These are phyloP conservation scores for Penicillium sp. DNA, from an alignment of 2,329 filamentous ascomycete genomes.

Conservation along the genomic window DNA sequence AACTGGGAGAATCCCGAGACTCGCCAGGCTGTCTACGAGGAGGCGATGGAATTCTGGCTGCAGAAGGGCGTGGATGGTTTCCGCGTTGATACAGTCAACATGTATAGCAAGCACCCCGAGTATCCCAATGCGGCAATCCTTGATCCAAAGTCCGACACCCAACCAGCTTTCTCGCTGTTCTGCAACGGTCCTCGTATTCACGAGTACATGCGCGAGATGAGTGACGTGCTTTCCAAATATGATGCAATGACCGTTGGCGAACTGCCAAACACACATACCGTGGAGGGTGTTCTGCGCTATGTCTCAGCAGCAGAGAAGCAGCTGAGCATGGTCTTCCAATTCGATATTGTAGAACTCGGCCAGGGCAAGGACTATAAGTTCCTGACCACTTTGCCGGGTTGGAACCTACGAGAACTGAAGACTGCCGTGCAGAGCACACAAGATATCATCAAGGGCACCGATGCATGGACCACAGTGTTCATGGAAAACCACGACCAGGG, in stretches of 20 bases:
- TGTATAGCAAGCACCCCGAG: conserved; percentile 52
- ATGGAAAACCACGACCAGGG: conserved; percentile 64
- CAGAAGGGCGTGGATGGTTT: conserved; percentile 67
- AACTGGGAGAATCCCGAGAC: conserved; percentile 71
- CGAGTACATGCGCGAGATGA: conserved; percentile 67
- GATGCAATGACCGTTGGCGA: conserved; percentile 70
- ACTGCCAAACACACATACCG: conserved; percentile 61
- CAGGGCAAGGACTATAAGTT: conserved; percentile 47
- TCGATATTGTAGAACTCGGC: conserved; percentile 54
- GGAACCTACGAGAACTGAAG: conserved; percentile 47
- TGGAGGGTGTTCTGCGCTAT: conserved; percentile 57
- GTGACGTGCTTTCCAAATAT: conserved; percentile 58
- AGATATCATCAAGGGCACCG: conserved; percentile 48
- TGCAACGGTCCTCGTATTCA: conserved; percentile 68
- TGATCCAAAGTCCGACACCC: conserved; percentile 45
- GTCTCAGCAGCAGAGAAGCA: conserved; percentile 59
- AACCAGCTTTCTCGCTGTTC: conserved; percentile 57
- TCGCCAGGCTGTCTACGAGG: conserved; percentile 64
- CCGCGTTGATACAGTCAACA: conserved; percentile 66
- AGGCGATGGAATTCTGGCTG: conserved; percentile 72
- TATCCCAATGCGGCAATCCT: conserved; percentile 58
- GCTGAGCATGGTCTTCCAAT: conserved; percentile 66
- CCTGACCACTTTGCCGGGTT: conserved; percentile 47
- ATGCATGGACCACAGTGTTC: conserved; percentile 59
- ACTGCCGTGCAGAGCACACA: conserved; percentile 51